Base-by-base conservation (phyloP, 148 eudicot genomes). In the Silene conica region DNA sequence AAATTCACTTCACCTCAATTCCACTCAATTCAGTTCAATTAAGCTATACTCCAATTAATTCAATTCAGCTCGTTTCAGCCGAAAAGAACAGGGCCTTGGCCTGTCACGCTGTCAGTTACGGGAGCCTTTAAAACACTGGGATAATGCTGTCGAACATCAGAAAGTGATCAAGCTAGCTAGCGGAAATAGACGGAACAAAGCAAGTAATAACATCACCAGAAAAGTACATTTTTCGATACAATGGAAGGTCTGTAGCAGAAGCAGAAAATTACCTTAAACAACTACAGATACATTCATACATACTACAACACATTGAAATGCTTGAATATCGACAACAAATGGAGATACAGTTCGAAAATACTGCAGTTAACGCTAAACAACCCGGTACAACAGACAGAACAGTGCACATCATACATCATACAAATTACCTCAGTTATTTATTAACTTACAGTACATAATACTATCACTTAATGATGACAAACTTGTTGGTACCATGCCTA, bases 401-500 rank as follows among this genome's bases (percentile, higher is more conserved):
- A 26, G 64, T 25, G 22, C 56, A 67, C 34, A 65, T 21, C 55
- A 50, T 15, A 50, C 16, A n/a, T n/a, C n/a, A n/a, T n/a, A n/a
- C n/a, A 48, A 31, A 68, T 19, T 41, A 78, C 20, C 63, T 58
- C 54, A 56, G 2, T 48, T 6, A 23, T 21, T 52, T 48, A 48
- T 48, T 8, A 64, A 57, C 58, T 31, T 38, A 45, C 13, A 22
- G 3, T 12, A 46, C 14, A 48, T 14, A 48, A 11, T 48, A 48
- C 18, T 26, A 45, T 81, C 71, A 89, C 85, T 87, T 87, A 68
- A 87, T 80, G 0, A 81, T 86, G 48, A 84, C 87, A 72, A 87
- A 89, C 79, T 87, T 87, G 83, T 89, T 89, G 67, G 86, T 88
- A 54, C 93, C 93, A 74, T 78, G 91, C 76, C 75, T 87, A 67